Conservation (phyloP, 805 yeast genomes). For the Starmerella apis region DNA sequence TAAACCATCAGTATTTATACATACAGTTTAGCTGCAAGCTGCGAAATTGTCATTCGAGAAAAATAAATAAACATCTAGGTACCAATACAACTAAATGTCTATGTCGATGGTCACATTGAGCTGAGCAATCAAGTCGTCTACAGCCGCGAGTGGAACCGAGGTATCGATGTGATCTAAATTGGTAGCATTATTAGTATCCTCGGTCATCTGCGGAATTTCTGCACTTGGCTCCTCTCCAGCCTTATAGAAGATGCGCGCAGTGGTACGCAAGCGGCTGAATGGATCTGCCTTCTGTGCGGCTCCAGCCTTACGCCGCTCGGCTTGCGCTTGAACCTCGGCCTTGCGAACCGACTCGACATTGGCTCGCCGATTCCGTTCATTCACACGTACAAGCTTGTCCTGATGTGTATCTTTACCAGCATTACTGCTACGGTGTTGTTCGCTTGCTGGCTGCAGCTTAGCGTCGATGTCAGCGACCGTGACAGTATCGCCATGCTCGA, state of each 20-base stretch:
- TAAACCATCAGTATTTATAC: neutral
- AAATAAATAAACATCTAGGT: neutral
- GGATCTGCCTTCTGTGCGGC: constrained; percentile 47
- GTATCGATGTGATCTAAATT: constrained; percentile 11
- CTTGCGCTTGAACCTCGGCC: constrained; percentile 62
- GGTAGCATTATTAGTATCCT: constrained; percentile 1
- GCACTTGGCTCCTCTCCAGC: constrained; percentile 29
- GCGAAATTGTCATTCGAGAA: neutral
- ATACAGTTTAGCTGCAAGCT: neutral
- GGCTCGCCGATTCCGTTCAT: constrained; percentile 73
- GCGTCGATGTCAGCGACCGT: constrained; percentile 31
- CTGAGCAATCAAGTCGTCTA: constrained; percentile 34
- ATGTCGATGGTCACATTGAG: constrained; percentile 33
- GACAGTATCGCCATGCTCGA: constrained; percentile 35
- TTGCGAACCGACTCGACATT: constrained; percentile 66
- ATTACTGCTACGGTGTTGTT: neutral
- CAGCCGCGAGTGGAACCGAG: constrained; percentile 20
- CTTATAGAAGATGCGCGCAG: constrained; percentile 66
- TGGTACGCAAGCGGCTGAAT: constrained; percentile 79
- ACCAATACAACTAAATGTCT: constrained; percentile 22
- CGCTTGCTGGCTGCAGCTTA: constrained; percentile 23
- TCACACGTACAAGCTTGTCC: constrained; percentile 36
- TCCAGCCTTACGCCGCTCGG: constrained; percentile 38
- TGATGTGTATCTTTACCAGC: constrained; percentile 4
- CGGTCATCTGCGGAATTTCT: constrained; percentile 5